Percentiles rank a stretch among this genome's conserved stretches.
Evolutionary conservation across 148 eudicot species (phyloP).

Genomic region (Persicaria tinctoria): DNA sequence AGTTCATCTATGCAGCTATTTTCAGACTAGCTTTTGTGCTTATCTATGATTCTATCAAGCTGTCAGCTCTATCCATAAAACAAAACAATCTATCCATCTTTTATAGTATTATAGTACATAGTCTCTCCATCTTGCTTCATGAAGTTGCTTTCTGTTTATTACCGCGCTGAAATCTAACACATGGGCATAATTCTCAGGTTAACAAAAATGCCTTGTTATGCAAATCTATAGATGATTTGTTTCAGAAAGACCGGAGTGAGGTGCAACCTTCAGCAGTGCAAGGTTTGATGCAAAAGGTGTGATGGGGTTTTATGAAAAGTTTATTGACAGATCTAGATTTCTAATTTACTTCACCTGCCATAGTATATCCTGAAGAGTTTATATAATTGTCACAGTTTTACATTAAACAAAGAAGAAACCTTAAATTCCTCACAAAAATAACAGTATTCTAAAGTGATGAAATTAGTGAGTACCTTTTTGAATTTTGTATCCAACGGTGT

Average conservation of each 20-base stretch:
- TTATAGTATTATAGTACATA: not conserved
- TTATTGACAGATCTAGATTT: not conserved
- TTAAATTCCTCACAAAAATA: not conserved
- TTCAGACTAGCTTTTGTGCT: not conserved
- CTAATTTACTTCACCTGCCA: not conserved
- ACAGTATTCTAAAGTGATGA: not conserved
- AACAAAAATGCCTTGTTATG: constrained; percentile 65
- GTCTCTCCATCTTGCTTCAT: not conserved
- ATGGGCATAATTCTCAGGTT: constrained; percentile 38
- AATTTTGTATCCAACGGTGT: not conserved
- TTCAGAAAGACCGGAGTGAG: constrained; percentile 48
- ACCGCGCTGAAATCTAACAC: not conserved
- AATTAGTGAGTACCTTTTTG: not conserved
- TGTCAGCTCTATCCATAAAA: not conserved
- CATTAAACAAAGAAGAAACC: not conserved
- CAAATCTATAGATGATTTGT: constrained; percentile 68
- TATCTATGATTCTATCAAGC: not conserved
- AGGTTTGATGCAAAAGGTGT: constrained; percentile 61
- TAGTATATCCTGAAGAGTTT: not conserved
- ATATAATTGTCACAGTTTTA: not conserved
- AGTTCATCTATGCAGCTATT: not conserved
- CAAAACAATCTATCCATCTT: not conserved
- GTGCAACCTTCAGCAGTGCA: constrained; percentile 42
- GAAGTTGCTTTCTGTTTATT: not conserved
- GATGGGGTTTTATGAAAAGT: constrained; percentile 5